phyloP scores from a whole-genome alignment of 768 basidiomycete species.

The Boletus sp. region DNA sequence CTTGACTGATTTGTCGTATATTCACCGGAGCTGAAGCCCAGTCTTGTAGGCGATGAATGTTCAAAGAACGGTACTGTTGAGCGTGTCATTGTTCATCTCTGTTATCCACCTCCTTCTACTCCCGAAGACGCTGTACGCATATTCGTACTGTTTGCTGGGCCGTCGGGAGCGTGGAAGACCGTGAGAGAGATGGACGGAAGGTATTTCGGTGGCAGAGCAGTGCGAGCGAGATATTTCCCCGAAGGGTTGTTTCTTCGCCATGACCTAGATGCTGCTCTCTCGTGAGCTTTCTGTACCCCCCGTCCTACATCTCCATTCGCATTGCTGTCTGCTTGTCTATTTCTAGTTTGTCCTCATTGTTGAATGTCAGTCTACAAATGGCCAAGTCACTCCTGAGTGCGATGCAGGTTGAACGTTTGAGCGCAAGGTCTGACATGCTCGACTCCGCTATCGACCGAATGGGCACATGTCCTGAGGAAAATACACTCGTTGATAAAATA shows the following conservation, averaged over 20 bases:
- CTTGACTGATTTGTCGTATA: conserved; percentile 1
- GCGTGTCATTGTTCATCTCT: conserved; percentile 78
- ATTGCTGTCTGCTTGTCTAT: background rate
- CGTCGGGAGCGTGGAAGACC: conserved; percentile 94
- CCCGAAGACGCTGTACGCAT: conserved; percentile 85
- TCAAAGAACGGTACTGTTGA: conserved; percentile 90
- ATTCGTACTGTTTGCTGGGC: conserved; percentile 88
- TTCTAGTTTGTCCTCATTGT: background rate
- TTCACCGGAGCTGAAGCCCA: background rate
- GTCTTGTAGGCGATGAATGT: conserved; percentile 74
- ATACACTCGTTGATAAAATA: too few species aligned
- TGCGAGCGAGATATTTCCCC: conserved; percentile 79
- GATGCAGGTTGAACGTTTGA: background rate
- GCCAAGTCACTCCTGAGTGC: background rate
- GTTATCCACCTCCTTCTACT: conserved; percentile 61
- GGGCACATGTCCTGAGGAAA: too few species aligned
- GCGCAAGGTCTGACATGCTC: background rate
- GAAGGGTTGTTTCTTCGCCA: conserved; percentile 52
- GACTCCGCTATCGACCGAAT: background rate
- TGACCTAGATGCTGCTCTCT: conserved; percentile 44
- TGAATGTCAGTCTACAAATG: background rate
- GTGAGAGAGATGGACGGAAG: conserved; percentile 91
- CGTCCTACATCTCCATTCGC: background rate
- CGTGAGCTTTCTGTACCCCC: conserved; percentile 6
- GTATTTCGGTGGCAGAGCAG: conserved; percentile 83